phyloP scores from a whole-genome alignment of 306 rosid genomes.

The Quercus agrifolia region DNA sequence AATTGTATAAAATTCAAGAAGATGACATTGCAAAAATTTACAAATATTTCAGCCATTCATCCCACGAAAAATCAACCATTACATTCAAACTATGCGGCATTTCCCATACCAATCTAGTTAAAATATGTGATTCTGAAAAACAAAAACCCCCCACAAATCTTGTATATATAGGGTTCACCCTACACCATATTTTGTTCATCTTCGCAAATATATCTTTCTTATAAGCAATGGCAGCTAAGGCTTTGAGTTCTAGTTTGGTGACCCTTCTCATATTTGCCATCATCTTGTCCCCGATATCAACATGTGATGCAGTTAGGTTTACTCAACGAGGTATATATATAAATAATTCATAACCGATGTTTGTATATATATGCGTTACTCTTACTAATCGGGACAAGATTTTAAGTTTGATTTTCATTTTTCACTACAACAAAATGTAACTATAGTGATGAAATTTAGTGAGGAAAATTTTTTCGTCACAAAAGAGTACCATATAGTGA shows the following conservation, averaged over 20 bases:
- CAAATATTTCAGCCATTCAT: no score
- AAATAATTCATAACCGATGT: background rate
- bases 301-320: constrained; percentile 21
- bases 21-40: no score
- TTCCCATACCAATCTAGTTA: background rate
- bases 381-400: background rate
- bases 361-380: background rate
- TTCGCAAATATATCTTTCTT: background rate
- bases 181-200: background rate
- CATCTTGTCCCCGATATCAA: constrained; percentile 27
- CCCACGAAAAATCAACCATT: no score
- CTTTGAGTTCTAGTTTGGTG: constrained; percentile 23
- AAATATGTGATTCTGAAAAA: background rate
- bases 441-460: no score
- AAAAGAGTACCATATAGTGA: no score
- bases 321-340: background rate
- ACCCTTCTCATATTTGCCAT: constrained; percentile 32
- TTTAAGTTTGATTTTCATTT: background rate
- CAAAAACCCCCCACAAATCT: background rate
- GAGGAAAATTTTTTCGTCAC: no score
- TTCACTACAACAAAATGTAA: no score
- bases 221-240: constrained; percentile 20
- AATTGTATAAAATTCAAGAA: no score
- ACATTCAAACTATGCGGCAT: background rate
- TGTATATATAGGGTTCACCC: background rate